Conservation (phyloP, 345 rosid genomes). For the Lepidium aucheri region DNA sequence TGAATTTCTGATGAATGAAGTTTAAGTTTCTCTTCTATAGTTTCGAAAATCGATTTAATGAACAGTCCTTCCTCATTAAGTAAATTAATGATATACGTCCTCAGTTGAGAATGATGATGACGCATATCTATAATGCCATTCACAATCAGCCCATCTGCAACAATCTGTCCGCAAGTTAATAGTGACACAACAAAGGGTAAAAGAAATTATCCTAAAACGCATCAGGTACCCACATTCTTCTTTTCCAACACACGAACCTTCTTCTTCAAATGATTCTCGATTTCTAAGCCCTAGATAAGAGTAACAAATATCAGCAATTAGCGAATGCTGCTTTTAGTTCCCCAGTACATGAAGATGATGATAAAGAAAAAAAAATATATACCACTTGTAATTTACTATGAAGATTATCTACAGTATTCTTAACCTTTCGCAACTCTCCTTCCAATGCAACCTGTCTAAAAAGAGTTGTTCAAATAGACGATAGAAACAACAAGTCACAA, state of each 20-base stretch:
- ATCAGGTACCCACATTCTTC: slow-evolving; percentile 55
- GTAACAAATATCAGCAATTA: slow-evolving; percentile 19
- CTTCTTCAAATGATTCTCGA: slow-evolving; percentile 90
- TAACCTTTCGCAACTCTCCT: slow-evolving; percentile 60
- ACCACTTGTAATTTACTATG: slow-evolving; percentile 75
- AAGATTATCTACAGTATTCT: slow-evolving; percentile 56
- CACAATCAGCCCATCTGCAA: slow-evolving; percentile 43
- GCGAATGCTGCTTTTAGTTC: background rate
- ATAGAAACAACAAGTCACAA: slow-evolving; percentile 6
- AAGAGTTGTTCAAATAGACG: slow-evolving; percentile 48
- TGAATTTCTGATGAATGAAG: slow-evolving; percentile 27
- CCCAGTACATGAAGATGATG: background rate
- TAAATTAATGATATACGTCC: slow-evolving; percentile 40
- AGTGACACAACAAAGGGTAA: slow-evolving; percentile 13
- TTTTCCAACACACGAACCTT: slow-evolving; percentile 64
- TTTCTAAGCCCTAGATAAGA: slow-evolving; percentile 87
- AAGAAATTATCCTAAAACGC: background rate
- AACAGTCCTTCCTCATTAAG: slow-evolving; percentile 55
- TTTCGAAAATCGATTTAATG: slow-evolving; percentile 33
- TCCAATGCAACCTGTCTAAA: slow-evolving; percentile 97
- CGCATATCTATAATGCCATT: slow-evolving; percentile 43
- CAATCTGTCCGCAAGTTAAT: slow-evolving; percentile 42
- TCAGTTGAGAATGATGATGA: slow-evolving; percentile 53
- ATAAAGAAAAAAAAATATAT: slow-evolving; percentile 21
- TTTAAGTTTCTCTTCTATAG: slow-evolving; percentile 44